Percentiles rank a stretch among this genome's conserved stretches.
Evolutionary conservation across 768 basidiomycete species (phyloP).

Genomic region (Hortiboletus flavorubellus): DNA sequence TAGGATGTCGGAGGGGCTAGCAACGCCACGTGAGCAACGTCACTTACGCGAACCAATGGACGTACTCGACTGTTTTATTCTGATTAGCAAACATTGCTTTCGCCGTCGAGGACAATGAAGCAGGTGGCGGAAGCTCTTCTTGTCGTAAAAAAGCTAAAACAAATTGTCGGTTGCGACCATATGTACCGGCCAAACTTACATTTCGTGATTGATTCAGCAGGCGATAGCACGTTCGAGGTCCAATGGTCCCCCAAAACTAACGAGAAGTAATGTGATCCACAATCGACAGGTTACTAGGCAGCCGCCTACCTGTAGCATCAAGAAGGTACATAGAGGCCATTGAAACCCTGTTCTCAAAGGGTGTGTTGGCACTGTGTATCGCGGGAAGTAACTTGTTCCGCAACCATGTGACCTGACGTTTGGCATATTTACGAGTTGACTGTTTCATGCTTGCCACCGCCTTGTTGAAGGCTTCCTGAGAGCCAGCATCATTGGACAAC

Average conservation of each 20-base stretch:
- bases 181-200: conserved; percentile 33
- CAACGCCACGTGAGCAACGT: conserved; percentile 10
- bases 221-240: conserved; percentile 50
- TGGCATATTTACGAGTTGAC: conserved; percentile 88
- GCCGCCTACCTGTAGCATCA: conserved; percentile 60
- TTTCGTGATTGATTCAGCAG: conserved; percentile 47
- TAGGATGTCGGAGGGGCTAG: conserved; percentile 57
- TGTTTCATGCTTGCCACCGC: conserved; percentile 80
- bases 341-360: conserved; percentile 23
- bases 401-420: conserved; percentile 90
- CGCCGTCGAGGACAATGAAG: conserved; percentile 52
- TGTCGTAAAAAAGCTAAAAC: conserved; percentile 49
- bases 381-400: conserved; percentile 84
- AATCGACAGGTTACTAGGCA: background rate
- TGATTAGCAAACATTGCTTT: conserved; percentile 46
- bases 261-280: background rate
- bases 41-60: conserved; percentile 3
- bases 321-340: conserved; percentile 52
- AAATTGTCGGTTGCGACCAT: background rate
- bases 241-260: conserved; percentile 56
- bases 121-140: conserved; percentile 52
- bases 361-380: conserved; percentile 45
- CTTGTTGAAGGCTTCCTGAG: conserved; percentile 42
- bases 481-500: conserved; percentile 36
- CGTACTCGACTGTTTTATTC: conserved; percentile 46